Conservation (phyloP, 2,329 filamentous ascomycete genomes). For the Pseudocercospora cruenta region DNA sequence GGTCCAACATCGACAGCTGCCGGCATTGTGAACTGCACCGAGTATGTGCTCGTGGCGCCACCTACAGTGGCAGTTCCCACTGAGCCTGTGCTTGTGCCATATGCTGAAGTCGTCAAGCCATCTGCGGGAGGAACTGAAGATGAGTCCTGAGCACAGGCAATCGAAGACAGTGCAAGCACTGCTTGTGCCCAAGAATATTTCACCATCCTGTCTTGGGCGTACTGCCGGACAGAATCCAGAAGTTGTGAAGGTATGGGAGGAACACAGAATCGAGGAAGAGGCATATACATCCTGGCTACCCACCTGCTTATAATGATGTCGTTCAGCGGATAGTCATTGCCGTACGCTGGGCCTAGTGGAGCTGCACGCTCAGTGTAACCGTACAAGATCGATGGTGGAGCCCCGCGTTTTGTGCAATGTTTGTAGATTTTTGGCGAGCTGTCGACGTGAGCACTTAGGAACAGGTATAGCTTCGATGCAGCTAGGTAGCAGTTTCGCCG, state of each 20-base stretch:
- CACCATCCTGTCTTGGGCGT: conserved; percentile 24
- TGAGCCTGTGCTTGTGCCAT: conserved; percentile 22
- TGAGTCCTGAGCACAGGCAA: conserved; percentile 29
- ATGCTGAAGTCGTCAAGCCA: conserved; percentile 24
- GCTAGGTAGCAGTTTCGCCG: conserved; percentile 4
- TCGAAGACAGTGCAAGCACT: conserved; percentile 28
- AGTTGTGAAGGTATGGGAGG: conserved; percentile 5
- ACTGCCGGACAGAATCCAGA: conserved; percentile 7
- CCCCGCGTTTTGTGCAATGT: background rate
- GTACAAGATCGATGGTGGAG: conserved; percentile 1
- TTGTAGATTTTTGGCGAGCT: conserved; percentile 4
- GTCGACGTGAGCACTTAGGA: background rate
- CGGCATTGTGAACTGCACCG: conserved; percentile 38
- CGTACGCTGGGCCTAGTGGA: background rate
- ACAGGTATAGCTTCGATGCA: conserved; percentile 9
- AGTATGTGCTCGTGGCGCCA: conserved; percentile 36
- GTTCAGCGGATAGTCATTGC: background rate
- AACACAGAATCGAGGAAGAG: conserved; percentile 6
- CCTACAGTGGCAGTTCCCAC: conserved; percentile 34
- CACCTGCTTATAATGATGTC: conserved; percentile 6
- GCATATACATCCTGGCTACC: conserved; percentile 7
- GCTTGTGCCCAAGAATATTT: conserved; percentile 26
- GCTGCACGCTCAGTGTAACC: background rate
- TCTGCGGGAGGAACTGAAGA: conserved; percentile 25
- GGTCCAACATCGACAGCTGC: conserved; percentile 39